These are phyloP conservation scores for Begonia masoniana DNA, from an alignment of 306 rosid species.

Conservation along the genomic window DNA sequence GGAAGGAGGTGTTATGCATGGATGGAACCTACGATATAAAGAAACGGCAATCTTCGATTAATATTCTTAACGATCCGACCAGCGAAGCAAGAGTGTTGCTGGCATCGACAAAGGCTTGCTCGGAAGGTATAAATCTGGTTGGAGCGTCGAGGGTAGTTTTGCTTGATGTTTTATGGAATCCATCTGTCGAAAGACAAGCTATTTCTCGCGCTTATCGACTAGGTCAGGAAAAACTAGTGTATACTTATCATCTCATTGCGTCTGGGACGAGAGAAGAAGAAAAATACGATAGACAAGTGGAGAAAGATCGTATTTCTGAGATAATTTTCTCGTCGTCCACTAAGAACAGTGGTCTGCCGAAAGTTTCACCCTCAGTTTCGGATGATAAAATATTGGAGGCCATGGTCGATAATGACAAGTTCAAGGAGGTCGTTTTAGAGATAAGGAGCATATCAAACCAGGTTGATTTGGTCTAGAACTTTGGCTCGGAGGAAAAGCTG, in stretches of 20 bases:
- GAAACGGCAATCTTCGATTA: slow-evolving; percentile 36
- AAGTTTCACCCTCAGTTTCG: slow-evolving; percentile 9
- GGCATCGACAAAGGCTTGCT: slow-evolving; percentile 49
- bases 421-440: slow-evolving; percentile 20
- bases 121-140: slow-evolving; percentile 53
- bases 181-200: slow-evolving; percentile 59
- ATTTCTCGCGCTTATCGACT: slow-evolving; percentile 49
- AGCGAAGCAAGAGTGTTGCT: slow-evolving; percentile 37
- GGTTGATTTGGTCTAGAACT: slow-evolving; percentile 8
- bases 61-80: slow-evolving; percentile 30
- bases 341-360: background rate
- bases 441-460: slow-evolving; percentile 12
- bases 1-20: slow-evolving; percentile 29
- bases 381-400: slow-evolving; percentile 41
- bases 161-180: slow-evolving; percentile 61
- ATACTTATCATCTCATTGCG: slow-evolving; percentile 40
- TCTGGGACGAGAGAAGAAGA: slow-evolving; percentile 39
- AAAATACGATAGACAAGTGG: slow-evolving; percentile 30
- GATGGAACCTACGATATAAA: slow-evolving; percentile 25
- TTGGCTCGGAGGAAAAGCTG: background rate
- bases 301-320: slow-evolving; percentile 41
- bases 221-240: slow-evolving; percentile 46
- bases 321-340: slow-evolving; percentile 25
- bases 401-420: slow-evolving; percentile 27
- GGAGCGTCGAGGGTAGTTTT: slow-evolving; percentile 75